These are phyloP conservation scores for Amorphotheca resinae DNA, from an alignment of 495 filamentous ascomycete genomes.

Conservation along the genomic window DNA sequence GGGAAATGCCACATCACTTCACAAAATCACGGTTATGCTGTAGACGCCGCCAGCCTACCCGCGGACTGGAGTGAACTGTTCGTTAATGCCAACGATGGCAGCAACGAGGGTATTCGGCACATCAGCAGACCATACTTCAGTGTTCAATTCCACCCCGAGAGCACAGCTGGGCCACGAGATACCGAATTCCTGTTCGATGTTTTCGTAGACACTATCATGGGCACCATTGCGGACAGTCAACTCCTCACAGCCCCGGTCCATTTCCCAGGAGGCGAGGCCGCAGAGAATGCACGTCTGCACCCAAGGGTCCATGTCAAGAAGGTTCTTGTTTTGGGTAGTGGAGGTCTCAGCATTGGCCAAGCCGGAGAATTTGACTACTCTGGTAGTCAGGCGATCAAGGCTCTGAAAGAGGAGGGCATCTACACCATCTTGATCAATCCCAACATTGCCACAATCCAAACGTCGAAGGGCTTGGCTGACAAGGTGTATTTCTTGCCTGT, in stretches of 20 bases:
- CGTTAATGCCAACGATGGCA: constrained; percentile 94
- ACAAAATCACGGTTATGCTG: constrained; percentile 93
- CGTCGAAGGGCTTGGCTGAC: constrained; percentile 91
- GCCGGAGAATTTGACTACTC: constrained; percentile 98
- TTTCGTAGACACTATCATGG: constrained; percentile 74
- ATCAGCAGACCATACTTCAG: constrained; percentile 80
- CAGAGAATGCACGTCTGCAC: constrained; percentile 61
- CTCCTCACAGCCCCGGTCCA: constrained; percentile 56
- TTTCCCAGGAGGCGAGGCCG: constrained; percentile 73
- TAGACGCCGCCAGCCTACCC: constrained; percentile 66
- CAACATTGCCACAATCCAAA: constrained; percentile 98
- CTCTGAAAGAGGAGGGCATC: constrained; percentile 89
- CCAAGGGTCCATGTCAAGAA: constrained; percentile 83
- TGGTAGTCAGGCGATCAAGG: constrained; percentile 90
- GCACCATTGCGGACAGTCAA: constrained; percentile 43
- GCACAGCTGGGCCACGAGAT: constrained; percentile 88
- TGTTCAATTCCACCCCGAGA: constrained; percentile 97
- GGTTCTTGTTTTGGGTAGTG: constrained; percentile 84
- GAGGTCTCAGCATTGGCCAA: constrained; percentile 91
- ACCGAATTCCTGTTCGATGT: constrained; percentile 96
- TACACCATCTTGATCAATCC: constrained; percentile 94
- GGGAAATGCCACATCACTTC: constrained; percentile 97
- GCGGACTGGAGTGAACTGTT: constrained; percentile 83
- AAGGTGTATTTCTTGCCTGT: constrained; percentile 98
- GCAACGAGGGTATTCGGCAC: constrained; percentile 94